These are phyloP conservation scores for Pseudozyma sp. DNA, from an alignment of 1,284 basidiomycete genomes.

Conservation along the genomic window DNA sequence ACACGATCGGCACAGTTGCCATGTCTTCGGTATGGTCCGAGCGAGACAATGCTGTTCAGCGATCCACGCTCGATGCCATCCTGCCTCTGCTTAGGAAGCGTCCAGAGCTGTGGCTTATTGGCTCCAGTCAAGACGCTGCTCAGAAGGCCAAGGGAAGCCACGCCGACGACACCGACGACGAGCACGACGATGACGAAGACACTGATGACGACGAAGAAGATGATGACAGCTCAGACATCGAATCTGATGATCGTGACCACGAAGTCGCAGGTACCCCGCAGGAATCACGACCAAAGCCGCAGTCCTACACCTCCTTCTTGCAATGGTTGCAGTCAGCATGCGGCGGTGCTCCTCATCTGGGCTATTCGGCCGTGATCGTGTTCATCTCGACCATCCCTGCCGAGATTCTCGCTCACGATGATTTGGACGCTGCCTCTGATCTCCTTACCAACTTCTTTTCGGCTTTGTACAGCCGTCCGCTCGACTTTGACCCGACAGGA, in stretches of 20 bases:
- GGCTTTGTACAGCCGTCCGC: constrained; percentile 76
- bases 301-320: constrained; percentile 72
- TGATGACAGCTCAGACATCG: constrained; percentile 23
- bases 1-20: constrained; percentile 43
- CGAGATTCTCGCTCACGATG: constrained; percentile 67
- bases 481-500: constrained; percentile 68
- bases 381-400: constrained; percentile 82
- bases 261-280: neutral
- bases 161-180: constrained; percentile 31
- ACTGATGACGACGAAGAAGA: constrained; percentile 27
- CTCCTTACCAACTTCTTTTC: constrained; percentile 82
- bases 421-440: constrained; percentile 68
- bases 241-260: constrained; percentile 6
- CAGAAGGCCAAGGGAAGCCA: neutral
- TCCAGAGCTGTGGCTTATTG: constrained; percentile 66
- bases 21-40: constrained; percentile 62
- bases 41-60: constrained; percentile 55
- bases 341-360: constrained; percentile 78
- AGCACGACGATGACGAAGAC: constrained; percentile 34
- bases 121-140: neutral
- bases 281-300: constrained; percentile 19
- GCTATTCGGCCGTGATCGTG: constrained; percentile 81
- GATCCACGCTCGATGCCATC: constrained; percentile 53
- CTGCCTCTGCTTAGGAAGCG: constrained; percentile 54
- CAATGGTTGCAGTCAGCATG: constrained; percentile 81